phyloP scores from a whole-genome alignment of 495 filamentous ascomycete genomes.

The Staphylotrichum longicolle region DNA sequence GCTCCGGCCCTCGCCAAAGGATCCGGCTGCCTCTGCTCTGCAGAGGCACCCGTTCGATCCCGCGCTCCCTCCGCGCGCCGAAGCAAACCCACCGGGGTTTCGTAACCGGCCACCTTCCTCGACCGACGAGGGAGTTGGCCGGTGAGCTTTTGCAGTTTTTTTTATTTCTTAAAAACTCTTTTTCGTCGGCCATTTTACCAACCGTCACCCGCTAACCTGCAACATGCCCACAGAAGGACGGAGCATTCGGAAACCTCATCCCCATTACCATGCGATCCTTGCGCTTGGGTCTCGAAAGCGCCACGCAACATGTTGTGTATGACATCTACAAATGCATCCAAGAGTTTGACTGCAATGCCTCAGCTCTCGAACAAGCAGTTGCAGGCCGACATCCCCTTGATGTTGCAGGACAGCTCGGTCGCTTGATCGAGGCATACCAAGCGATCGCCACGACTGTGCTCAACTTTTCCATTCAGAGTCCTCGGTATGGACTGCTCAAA shows the following conservation, averaged over 20 bases:
- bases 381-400: neutral
- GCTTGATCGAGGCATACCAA: conserved; percentile 17
- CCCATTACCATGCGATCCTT: conserved; percentile 17
- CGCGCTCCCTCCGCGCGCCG: no score
- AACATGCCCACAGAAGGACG: conserved; percentile 13
- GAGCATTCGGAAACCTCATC: conserved; percentile 16
- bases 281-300: conserved; percentile 6
- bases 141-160: no score
- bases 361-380: neutral
- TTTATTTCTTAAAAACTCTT: no score
- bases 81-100: no score
- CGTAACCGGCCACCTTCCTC: no score
- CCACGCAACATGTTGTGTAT: neutral
- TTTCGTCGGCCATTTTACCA: neutral
- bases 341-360: conserved; percentile 10
- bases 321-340: neutral
- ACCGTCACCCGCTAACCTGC: neutral
- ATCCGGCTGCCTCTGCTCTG: no score
- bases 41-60: no score
- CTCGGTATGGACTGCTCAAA: conserved; percentile 20
- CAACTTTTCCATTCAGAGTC: conserved; percentile 23
- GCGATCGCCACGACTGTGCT: conserved; percentile 20
- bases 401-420: neutral
- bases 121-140: no score
- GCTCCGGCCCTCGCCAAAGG: no score